A percentile compares a stretch with the other conserved stretches of the same genome.
phyloP scores from a whole-genome alignment of 305 asterid genomes.

The Solanum hybrid region DNA sequence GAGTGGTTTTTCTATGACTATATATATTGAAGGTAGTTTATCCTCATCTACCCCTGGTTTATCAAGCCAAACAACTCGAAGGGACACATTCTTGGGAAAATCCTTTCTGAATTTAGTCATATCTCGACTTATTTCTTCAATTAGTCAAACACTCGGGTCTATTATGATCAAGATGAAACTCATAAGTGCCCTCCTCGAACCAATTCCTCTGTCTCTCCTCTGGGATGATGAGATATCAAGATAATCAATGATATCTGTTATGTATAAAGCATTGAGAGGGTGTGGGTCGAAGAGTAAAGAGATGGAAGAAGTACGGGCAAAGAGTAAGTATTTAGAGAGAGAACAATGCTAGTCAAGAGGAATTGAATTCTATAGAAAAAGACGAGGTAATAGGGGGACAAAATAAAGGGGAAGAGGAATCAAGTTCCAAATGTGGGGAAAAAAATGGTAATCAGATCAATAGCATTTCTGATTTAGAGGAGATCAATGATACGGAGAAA shows the following conservation, averaged over 20 bases:
- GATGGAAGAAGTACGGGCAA: no score
- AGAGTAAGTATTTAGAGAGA: no score
- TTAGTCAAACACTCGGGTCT: slow-evolving; percentile 15
- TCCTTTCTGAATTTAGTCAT: slow-evolving; percentile 19
- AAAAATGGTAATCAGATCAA: no score
- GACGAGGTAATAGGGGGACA: no score
- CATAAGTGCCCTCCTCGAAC: not conserved
- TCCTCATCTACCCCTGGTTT: not conserved
- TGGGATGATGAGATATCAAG: not conserved
- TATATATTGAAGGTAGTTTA: slow-evolving; percentile 10
- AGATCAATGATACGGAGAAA: no score
- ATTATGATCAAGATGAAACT: slow-evolving; percentile 10
- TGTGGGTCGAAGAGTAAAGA: no score
- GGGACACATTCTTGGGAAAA: not conserved
- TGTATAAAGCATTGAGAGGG: not conserved
- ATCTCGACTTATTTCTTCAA: not conserved
- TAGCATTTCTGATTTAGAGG: no score
- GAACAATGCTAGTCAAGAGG: no score
- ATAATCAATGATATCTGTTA: not conserved
- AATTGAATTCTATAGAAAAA: no score
- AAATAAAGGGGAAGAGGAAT: no score
- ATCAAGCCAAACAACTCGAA: not conserved
- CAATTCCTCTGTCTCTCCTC: not conserved
- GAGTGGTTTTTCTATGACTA: slow-evolving; percentile 20
- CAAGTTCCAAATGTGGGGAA: no score